Evolutionary conservation across 306 rosid genomes (phyloP), one percentile per base, ranked within the genome.

Genomic region (Vigna reflexopilosa): DNA sequence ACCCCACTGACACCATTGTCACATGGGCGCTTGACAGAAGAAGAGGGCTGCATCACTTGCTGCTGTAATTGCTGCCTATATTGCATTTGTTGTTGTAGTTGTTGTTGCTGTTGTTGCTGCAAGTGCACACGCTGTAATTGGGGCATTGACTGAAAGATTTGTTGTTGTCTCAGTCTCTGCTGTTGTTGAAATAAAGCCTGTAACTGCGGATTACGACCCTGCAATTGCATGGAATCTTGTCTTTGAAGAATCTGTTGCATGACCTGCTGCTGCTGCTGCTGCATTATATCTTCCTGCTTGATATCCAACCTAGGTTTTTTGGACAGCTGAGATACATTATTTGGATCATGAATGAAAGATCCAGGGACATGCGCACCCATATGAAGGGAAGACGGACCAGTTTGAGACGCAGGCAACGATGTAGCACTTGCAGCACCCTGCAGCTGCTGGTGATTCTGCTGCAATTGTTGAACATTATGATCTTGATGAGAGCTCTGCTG

Each of bases 401-500:
- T 78, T 84, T 92, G 98, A 17, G 96, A 65, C 12, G 89, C 61
- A 14, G 91, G 83, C 67, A 95, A 70, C 48, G 97, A 88, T 16
- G 86, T 84, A 50, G 90, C 87, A 86, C 88, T 86, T 22, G 98
- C 86, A 68, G 90, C 89, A 75, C 98, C 97, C 52, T 83, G 98
- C 14, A 40, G 96, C 17, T 62, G 84, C 75, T 85, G 93, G 71
- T 88, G 97, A 72, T 76, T 85, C 55, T 82, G 97, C 82, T 86
- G 98, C 81, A 90, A 64, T 36, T 89, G 97, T 73, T 91, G 98
- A 51, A 82, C 78, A 84, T 72, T 90, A 75, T 90, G 99, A 16
- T 93, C 97, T 75, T 90, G 98, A 65, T 92, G 97, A 70, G 97
- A 87, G 84, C 65, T 93, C 81, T 87, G 97, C 68, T 96, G 98